Base-by-base conservation (phyloP, 1,284 basidiomycete genomes). In the Xanthoconium separans region DNA sequence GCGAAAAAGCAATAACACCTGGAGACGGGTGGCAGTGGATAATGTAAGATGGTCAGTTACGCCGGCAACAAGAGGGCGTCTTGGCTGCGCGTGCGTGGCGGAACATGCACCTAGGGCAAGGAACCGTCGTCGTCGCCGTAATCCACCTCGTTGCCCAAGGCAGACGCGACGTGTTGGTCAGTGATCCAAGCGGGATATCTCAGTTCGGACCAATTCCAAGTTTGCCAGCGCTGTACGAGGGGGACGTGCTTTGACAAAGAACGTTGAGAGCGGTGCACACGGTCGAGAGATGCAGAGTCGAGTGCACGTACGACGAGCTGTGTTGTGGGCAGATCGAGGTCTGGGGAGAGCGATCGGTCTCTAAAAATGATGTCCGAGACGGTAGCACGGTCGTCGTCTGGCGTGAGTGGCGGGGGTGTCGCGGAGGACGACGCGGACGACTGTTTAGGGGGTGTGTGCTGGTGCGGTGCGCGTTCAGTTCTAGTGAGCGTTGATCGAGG, bases 351-450 rank as follows among this genome's bases (percentile, higher is more conserved):
- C 10, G 67, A 70, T 46, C 50, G 65, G 22, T 50, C 57, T 44
- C 49, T 47, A 31, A 69, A 58, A 30, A 59, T 46, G 31, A 58
- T 46, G 31, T 56, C 58, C 12, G 59, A 56, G 33, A 43, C 53
- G 29, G 47, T 10, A 18, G 63, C 54, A 58, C 70, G 58, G 50
- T 75, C 75, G 29, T 72, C 66, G 52, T 77, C 73, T 18, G 73
- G 68, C 0, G 73, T 76, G 40, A 74, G 61, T 37, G 75, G 64
- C 0, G 75, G 70, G 18, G 62, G 66, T 2, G 62, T 64, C 56
- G 47, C 54, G n/a, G 63, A 68, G 3, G 70, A 71, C 47, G 56
- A 70, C 2, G 61, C 34, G 20, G 66, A 56, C 0, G 70, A 71
- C 31, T 53, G 51, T 54, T 70, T 66, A 5, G 50, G 57, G 6